These are phyloP conservation scores for Aspergillus aculeatinus DNA, from an alignment of 2,329 filamentous ascomycete genomes.

Conservation along the genomic window DNA sequence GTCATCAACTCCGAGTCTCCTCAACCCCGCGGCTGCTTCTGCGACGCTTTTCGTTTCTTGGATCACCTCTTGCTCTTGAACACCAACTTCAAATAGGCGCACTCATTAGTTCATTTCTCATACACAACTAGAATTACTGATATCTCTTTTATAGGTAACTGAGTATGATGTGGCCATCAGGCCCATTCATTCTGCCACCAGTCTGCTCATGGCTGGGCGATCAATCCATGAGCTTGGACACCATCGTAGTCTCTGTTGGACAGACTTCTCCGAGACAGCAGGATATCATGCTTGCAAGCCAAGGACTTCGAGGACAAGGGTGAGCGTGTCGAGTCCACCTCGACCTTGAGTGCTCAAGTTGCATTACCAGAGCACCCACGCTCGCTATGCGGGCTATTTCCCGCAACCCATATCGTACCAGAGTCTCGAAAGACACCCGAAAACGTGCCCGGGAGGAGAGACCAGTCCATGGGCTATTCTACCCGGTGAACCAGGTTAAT, in stretches of 20 bases:
- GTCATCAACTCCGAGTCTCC: constrained; percentile 28
- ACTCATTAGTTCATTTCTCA: neutral
- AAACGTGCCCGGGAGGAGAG: no score
- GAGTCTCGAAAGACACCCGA: neutral
- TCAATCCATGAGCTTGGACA: neutral
- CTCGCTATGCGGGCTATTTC: neutral
- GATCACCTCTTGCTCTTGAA: no score
- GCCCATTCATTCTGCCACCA: neutral
- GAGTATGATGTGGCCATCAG: neutral
- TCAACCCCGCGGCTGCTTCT: neutral
- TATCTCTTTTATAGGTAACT: neutral
- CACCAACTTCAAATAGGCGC: neutral
- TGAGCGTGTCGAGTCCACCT: neutral
- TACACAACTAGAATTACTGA: neutral
- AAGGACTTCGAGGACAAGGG: neutral
- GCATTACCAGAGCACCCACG: neutral
- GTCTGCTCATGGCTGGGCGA: neutral
- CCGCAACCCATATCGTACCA: neutral
- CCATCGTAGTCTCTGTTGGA: neutral
- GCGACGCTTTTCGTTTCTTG: no score
- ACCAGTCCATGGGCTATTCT: no score
- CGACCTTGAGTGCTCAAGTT: neutral
- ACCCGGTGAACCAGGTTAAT: no score
- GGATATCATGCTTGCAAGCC: no score
- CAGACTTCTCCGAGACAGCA: no score